A percentile compares a stretch with the other conserved stretches of the same genome.
Evolutionary conservation across 2,329 filamentous ascomycete genomes (phyloP).

Genomic region (Lachnellula hyalina): DNA sequence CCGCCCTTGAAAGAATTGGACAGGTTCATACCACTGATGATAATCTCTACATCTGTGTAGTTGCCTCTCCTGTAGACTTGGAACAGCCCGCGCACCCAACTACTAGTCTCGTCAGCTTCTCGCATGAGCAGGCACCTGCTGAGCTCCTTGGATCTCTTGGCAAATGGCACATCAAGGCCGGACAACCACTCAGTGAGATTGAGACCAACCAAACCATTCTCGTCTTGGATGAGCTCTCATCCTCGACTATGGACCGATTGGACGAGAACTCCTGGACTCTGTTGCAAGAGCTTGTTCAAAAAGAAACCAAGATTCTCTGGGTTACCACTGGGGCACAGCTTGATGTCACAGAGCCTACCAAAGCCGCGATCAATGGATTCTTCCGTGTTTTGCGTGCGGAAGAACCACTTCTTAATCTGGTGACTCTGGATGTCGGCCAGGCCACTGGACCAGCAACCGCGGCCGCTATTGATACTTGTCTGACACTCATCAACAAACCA

Average conservation of each 20-base stretch:
- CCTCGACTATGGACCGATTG: conserved; percentile 3
- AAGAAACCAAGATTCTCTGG: conserved; percentile 29
- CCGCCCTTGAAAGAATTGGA: too few relatives aligned
- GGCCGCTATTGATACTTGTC: conserved; percentile 1
- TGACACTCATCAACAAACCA: not conserved
- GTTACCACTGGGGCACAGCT: conserved; percentile 29
- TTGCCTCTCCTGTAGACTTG: too few relatives aligned
- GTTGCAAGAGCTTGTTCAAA: conserved; percentile 6
- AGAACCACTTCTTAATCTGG: conserved; percentile 6
- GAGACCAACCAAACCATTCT: conserved; percentile 3
- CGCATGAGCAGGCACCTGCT: too few relatives aligned
- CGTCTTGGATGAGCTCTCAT: conserved; percentile 13
- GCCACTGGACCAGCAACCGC: not conserved
- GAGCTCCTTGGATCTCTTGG: too few relatives aligned
- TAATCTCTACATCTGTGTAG: conserved; percentile 2
- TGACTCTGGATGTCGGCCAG: conserved; percentile 14
- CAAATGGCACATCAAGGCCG: too few relatives aligned
- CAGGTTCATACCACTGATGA: too few relatives aligned
- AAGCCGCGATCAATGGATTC: conserved; percentile 31
- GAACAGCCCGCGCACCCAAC: too few relatives aligned
- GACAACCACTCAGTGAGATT: not conserved
- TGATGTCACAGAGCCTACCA: conserved; percentile 27
- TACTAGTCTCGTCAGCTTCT: too few relatives aligned
- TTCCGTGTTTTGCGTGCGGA: conserved; percentile 26
- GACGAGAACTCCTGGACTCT: conserved; percentile 8